These are phyloP conservation scores for Panellus pusillus DNA, from an alignment of 768 basidiomycete genomes.

Conservation along the genomic window DNA sequence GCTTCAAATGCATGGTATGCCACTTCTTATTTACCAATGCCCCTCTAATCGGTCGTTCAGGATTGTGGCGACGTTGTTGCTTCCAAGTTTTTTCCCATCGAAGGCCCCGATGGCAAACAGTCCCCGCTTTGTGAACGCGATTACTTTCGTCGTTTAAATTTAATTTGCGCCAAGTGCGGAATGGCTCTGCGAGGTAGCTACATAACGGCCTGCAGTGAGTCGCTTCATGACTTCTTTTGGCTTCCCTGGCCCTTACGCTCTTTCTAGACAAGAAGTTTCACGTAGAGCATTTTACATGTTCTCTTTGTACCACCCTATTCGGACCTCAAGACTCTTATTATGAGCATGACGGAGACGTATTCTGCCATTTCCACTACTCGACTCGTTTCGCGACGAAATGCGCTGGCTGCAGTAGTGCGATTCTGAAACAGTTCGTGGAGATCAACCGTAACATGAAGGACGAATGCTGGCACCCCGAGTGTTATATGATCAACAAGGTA, in stretches of 20 bases:
- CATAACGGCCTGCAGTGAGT: conserved; percentile 94
- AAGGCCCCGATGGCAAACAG: conserved; percentile 84
- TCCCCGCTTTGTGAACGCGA: conserved; percentile 97
- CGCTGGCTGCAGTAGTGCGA: conserved; percentile 95
- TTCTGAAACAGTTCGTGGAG: conserved; percentile 98
- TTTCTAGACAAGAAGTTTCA: conserved; percentile 93
- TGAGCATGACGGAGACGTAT: conserved; percentile 97
- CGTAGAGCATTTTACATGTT: conserved; percentile 99
- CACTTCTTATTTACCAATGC: conserved; percentile 12
- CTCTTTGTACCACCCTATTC: conserved; percentile 92
- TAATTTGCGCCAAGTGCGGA: conserved; percentile 96
- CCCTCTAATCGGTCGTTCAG: conserved; percentile 40
- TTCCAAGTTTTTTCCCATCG: conserved; percentile 98
- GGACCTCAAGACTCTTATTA: conserved; percentile 99
- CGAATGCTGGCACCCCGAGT: conserved; percentile 99
- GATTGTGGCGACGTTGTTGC: conserved; percentile 97
- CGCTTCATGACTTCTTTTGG: conserved; percentile 5
- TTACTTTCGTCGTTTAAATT: conserved; percentile 92
- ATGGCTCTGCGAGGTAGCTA: conserved; percentile 95
- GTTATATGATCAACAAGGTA: conserved; percentile 99
- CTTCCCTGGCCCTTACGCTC: conserved; percentile 6
- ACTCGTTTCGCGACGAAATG: conserved; percentile 98
- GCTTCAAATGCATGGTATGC: conserved; percentile 96
- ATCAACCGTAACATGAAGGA: conserved; percentile 98
- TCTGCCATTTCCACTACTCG: conserved; percentile 99